These are phyloP conservation scores for Fragaria ananassa DNA, from an alignment of 306 rosid species.

Conservation along the genomic window DNA sequence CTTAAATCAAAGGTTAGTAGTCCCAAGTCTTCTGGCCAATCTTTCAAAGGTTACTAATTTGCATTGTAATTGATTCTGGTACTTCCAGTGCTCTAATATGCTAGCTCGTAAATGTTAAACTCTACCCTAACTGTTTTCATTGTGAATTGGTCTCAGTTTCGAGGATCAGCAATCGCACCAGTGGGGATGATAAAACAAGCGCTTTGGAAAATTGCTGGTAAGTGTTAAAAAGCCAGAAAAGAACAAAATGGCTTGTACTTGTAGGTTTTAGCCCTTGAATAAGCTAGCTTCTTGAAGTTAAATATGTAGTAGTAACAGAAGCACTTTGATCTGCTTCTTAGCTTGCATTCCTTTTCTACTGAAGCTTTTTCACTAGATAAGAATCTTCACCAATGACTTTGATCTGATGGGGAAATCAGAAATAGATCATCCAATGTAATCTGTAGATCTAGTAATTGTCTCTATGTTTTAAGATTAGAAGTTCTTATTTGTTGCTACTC, in stretches of 20 bases:
- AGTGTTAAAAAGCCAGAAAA: constrained; percentile 28
- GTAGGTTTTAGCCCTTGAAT: constrained; percentile 16
- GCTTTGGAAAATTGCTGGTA: constrained; percentile 54
- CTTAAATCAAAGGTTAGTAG: constrained; percentile 79
- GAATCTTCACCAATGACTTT: constrained; percentile 17
- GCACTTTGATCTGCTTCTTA: constrained; percentile 22
- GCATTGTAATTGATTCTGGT: not conserved
- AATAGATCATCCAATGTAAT: constrained; percentile 21
- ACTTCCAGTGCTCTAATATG: not conserved
- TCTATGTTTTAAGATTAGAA: not conserved
- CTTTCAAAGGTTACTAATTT: not conserved
- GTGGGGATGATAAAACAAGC: constrained; percentile 62
- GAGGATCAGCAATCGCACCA: constrained; percentile 65
- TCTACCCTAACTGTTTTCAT: constrained; percentile 17
- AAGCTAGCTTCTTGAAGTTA: not conserved
- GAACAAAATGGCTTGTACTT: constrained; percentile 11
- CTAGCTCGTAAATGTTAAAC: not conserved
- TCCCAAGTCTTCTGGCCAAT: not conserved
- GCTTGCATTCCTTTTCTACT: constrained; percentile 11
- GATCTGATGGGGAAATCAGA: constrained; percentile 15
- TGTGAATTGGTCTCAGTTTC: constrained; percentile 48
- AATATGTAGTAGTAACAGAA: constrained; percentile 9
- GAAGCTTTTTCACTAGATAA: constrained; percentile 16
- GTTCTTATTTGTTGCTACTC: not conserved
- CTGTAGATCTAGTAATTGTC: constrained; percentile 2